Evolutionary conservation across 345 rosid species (phyloP).

Genomic region (Camelina laxa): DNA sequence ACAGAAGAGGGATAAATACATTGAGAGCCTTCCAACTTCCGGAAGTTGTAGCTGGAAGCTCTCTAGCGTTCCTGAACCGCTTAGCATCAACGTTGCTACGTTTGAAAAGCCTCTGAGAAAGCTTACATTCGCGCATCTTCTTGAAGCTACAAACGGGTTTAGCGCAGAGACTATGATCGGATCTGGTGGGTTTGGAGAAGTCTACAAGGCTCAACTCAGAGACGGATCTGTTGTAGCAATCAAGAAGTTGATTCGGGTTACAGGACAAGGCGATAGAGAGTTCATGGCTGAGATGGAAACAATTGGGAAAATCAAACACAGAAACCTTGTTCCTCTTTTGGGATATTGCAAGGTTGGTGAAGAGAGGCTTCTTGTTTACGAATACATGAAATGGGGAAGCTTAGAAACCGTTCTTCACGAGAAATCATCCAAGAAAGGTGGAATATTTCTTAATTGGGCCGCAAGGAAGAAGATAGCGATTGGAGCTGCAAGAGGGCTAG

Average conservation of each 20-base stretch:
- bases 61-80: conserved; percentile 87
- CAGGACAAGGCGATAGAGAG: conserved; percentile 98
- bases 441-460: conserved; percentile 68
- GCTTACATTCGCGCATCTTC: conserved; percentile 86
- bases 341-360: conserved; percentile 97
- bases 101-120: conserved; percentile 93
- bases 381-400: conserved; percentile 99
- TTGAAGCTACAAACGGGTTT: conserved; percentile 96
- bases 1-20: conserved; percentile 71
- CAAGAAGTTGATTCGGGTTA: conserved; percentile 82
- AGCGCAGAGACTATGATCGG: conserved; percentile 90
- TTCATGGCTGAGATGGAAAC: conserved; percentile 99
- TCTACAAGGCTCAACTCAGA: conserved; percentile 83
- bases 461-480: conserved; percentile 88
- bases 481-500: conserved; percentile 96
- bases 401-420: conserved; percentile 91
- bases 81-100: conserved; percentile 96
- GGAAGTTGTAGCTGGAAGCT: conserved; percentile 93
- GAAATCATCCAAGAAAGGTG: conserved; percentile 51
- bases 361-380: conserved; percentile 96
- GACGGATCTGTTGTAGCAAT: conserved; percentile 85
- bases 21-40: conserved; percentile 87
- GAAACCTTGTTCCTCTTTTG: conserved; percentile 88
- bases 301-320: conserved; percentile 94
- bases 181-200: conserved; percentile 97